These are phyloP conservation scores for Colletotrichum kahawae DNA, from an alignment of 2,329 filamentous ascomycete genomes.

Conservation along the genomic window DNA sequence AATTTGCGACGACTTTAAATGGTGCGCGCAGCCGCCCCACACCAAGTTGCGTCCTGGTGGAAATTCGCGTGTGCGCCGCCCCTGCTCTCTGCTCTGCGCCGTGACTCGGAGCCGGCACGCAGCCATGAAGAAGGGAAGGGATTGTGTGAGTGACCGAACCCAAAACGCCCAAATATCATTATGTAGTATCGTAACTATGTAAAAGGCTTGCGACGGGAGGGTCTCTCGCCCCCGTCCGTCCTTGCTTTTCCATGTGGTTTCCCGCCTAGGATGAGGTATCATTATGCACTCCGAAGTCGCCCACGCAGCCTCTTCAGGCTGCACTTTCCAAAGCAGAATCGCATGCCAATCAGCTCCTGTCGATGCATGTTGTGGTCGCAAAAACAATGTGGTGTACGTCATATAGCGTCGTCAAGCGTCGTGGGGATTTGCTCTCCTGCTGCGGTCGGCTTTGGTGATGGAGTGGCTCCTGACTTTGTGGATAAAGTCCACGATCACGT, in stretches of 20 bases:
- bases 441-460: conserved; percentile 19
- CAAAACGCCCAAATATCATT: conserved; percentile 16
- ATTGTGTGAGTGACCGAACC: neutral
- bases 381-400: neutral
- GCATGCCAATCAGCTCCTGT: neutral
- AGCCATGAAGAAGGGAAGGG: neutral
- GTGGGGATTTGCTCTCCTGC: conserved; percentile 8
- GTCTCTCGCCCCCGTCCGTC: neutral
- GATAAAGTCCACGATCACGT: conserved; percentile 80
- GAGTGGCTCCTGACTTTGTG: conserved; percentile 60
- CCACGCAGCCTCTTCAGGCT: conserved; percentile 6
- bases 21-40: conserved; percentile 15
- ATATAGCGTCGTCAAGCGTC: conserved; percentile 9
- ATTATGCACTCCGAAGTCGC: conserved; percentile 22
- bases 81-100: neutral
- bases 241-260: neutral
- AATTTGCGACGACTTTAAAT: conserved; percentile 16
- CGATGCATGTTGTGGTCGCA: neutral
- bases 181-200: conserved; percentile 12
- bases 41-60: neutral
- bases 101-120: neutral
- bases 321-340: neutral
- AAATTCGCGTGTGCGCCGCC: conserved; percentile 8
- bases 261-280: conserved; percentile 19
- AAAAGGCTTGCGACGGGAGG: neutral